Conservation (phyloP, 306 rosid genomes). For the Herpetospermum pedunculosum region DNA sequence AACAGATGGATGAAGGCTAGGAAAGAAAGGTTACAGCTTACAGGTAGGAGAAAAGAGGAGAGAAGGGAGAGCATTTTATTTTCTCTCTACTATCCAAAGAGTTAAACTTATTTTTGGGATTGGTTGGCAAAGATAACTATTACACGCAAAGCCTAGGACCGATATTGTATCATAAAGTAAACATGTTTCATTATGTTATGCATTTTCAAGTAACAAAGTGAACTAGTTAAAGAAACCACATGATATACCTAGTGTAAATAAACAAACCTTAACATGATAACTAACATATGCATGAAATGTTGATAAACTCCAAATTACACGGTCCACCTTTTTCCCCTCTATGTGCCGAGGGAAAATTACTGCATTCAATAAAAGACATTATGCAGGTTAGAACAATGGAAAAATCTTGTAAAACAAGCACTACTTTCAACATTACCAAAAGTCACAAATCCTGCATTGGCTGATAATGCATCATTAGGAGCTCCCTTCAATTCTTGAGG, state of each 20-base stretch:
- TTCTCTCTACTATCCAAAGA: background rate
- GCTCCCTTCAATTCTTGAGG: constrained; percentile 67
- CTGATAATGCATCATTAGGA: constrained; percentile 57
- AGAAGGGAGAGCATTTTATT: background rate
- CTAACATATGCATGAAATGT: constrained; percentile 93
- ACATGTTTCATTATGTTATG: background rate
- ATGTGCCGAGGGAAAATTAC: constrained; percentile 88
- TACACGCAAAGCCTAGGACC: background rate
- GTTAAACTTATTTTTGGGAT: background rate
- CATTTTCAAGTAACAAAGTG: background rate
- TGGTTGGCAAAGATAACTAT: background rate
- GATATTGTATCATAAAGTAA: background rate
- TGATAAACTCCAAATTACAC: constrained; percentile 82
- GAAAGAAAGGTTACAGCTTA: background rate
- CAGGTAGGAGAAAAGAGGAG: background rate
- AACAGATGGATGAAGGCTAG: background rate
- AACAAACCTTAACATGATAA: constrained; percentile 86
- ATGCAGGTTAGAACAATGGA: constrained; percentile 7
- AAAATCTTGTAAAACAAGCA: background rate
- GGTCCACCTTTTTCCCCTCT: constrained; percentile 82
- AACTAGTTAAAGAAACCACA: background rate
- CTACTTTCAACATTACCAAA: constrained; percentile 52
- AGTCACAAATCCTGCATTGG: constrained; percentile 92
- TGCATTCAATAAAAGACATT: constrained; percentile 34
- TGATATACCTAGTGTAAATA: constrained; percentile 6